phyloP scores from a whole-genome alignment of 164 flowering plant species.

The Aristolochia contorta region DNA sequence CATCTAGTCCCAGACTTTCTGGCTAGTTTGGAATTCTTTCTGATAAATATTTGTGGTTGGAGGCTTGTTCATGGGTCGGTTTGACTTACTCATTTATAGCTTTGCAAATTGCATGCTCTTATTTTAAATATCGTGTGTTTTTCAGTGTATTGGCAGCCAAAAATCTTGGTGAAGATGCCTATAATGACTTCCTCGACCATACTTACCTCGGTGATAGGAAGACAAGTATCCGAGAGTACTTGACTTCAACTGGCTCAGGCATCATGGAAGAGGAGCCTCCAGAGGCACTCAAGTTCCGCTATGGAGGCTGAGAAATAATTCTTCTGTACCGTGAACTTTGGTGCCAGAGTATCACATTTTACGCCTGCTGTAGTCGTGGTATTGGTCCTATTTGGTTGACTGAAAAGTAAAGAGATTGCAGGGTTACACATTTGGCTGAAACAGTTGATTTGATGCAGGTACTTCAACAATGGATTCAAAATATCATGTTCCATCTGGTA shows the following conservation, averaged over 20 bases:
- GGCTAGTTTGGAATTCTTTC: too few relatives aligned
- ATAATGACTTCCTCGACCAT: conserved; percentile 8
- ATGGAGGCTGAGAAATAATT: conserved; percentile 6
- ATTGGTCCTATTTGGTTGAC: too few relatives aligned
- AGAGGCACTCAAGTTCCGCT: conserved; percentile 6
- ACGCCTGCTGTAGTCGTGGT: background rate
- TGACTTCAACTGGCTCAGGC: conserved; percentile 7
- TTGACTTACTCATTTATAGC: too few relatives aligned
- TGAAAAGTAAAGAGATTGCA: too few relatives aligned
- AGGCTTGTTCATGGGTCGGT: too few relatives aligned
- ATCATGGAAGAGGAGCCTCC: conserved; percentile 15
- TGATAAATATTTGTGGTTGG: too few relatives aligned
- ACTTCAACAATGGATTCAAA: too few relatives aligned
- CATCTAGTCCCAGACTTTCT: too few relatives aligned
- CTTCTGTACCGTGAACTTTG: background rate
- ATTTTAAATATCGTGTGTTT: background rate
- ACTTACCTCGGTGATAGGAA: conserved; percentile 10
- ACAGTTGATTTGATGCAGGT: too few relatives aligned
- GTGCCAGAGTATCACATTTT: background rate
- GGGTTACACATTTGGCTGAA: too few relatives aligned
- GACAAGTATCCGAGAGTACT: conserved; percentile 9
- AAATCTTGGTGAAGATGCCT: conserved; percentile 7
- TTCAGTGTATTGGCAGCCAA: conserved; percentile 9
- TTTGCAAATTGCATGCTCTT: too few relatives aligned
- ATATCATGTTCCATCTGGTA: too few relatives aligned